Base-by-base conservation (phyloP, 2,329 filamentous ascomycete species). In the Corinectria fuckeliana region DNA sequence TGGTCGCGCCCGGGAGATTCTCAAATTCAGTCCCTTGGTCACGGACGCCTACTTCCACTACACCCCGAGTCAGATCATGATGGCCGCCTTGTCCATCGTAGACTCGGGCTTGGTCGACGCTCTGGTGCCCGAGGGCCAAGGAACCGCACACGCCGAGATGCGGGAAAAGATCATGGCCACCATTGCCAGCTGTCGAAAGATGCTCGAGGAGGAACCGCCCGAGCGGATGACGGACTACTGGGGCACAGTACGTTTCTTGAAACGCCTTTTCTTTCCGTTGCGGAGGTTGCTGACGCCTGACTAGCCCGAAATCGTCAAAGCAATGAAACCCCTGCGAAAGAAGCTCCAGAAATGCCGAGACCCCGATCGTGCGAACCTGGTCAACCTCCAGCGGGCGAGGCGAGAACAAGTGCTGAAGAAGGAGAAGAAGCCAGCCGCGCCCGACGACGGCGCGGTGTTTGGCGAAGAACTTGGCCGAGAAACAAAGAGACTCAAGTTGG, bases 31-130 rank as follows among this genome's bases (percentile, higher is more conserved):
- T 57, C 91, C 93, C 0, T 80, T 96, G 50, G 84, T 97, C 61
- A 97, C 94, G 23, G 95, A 99, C 70, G 93, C 87, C n/a, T 98
- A 98, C 78, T 97, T 98, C 77, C 90, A 97, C 76, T 98, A 91
- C 78, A 94, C 94, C 0, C 95, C 95, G 0, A 91, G 91, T 21
- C 95, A 99, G 75, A 96, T 98, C 73, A 93, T 93, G 88, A 84
- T 98, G 60, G 89, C 92, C 0, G 88, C 93, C 0, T 78, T 97
- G 25, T 82, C 89, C 13, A 83, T 96, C 50, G 91, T 89, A 0
- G 94, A 98, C 72, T 77, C 81, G 38, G 85, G 83, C 0, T 77
- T 95, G 28, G 72, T 82, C 3, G 81, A 85, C 60, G 74, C 76
- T 3, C 64, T 87, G 42, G 70, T 86, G 11, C 75, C 78, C 1